Evolutionary conservation across 345 rosid species (phyloP).

Genomic region (Hirschfeldia incana): DNA sequence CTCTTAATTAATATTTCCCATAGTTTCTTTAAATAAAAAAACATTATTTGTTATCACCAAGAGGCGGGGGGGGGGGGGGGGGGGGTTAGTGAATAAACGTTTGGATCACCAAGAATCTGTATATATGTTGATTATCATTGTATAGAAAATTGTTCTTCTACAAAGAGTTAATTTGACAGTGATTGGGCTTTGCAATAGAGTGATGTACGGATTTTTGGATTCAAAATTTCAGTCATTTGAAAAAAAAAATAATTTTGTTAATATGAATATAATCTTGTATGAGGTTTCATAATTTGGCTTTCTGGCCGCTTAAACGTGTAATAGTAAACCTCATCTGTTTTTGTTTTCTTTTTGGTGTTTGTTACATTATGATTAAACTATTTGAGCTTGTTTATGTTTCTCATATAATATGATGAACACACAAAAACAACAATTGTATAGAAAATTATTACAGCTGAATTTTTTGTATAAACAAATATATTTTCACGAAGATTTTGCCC

Average conservation of each 20-base stretch:
- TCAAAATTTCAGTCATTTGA: neutral
- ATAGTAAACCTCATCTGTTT: no score
- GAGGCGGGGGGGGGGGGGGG: neutral
- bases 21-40: no score
- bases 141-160: neutral
- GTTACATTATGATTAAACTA: neutral
- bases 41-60: no score
- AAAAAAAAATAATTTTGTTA: neutral
- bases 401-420: neutral
- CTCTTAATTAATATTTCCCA: neutral
- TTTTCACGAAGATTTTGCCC: neutral
- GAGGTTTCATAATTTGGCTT: neutral
- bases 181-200: neutral
- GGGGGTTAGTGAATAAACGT: neutral
- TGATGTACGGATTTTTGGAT: neutral
- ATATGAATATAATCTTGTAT: neutral
- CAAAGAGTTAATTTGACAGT: neutral
- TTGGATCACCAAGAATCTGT: neutral
- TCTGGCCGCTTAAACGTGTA: neutral
- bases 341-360: no score
- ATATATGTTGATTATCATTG: no score
- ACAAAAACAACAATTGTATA: neutral
- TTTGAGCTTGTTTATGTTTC: neutral
- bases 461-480: no score
- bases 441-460: no score